These are phyloP conservation scores for Petrea volubilis DNA, from an alignment of 257 asterid genomes.

Conservation along the genomic window DNA sequence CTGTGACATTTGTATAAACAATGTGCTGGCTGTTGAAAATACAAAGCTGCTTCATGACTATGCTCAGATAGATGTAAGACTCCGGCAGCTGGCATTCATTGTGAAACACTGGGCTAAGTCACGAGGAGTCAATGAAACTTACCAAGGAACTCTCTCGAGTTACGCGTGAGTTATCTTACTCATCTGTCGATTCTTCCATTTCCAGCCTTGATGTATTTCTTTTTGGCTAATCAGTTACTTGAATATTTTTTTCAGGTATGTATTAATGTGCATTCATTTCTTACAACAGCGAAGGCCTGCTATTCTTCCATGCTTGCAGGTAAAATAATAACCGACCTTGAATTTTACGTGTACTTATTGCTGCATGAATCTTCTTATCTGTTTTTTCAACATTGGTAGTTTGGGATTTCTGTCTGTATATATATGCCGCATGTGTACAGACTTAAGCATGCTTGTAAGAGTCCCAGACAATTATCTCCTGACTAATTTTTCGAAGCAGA, in stretches of 20 bases:
- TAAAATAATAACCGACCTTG: constrained; percentile 26
- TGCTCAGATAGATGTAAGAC: constrained; percentile 76
- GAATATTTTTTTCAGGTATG: constrained; percentile 68
- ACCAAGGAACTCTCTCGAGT: constrained; percentile 94
- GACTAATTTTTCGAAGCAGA: neutral
- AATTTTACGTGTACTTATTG: neutral
- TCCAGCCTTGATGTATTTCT: neutral
- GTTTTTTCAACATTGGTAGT: neutral
- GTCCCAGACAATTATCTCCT: neutral
- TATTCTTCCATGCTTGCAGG: constrained; percentile 99
- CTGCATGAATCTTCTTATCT: neutral
- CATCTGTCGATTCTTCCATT: neutral
- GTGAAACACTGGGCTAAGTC: constrained; percentile 98
- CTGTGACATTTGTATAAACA: constrained; percentile 90
- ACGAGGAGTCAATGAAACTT: constrained; percentile 87
- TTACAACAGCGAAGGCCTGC: constrained; percentile 90
- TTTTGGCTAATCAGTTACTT: constrained; percentile 22
- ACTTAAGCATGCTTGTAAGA: neutral
- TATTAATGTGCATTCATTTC: constrained; percentile 96
- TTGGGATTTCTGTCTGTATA: neutral
- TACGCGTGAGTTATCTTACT: constrained; percentile 75
- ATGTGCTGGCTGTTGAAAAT: constrained; percentile 84
- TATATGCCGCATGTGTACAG: neutral
- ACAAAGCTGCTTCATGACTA: constrained; percentile 91
- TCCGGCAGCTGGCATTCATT: constrained; percentile 86